Conservation (phyloP, 2,329 filamentous ascomycete genomes). For the Microdochium nivale region DNA sequence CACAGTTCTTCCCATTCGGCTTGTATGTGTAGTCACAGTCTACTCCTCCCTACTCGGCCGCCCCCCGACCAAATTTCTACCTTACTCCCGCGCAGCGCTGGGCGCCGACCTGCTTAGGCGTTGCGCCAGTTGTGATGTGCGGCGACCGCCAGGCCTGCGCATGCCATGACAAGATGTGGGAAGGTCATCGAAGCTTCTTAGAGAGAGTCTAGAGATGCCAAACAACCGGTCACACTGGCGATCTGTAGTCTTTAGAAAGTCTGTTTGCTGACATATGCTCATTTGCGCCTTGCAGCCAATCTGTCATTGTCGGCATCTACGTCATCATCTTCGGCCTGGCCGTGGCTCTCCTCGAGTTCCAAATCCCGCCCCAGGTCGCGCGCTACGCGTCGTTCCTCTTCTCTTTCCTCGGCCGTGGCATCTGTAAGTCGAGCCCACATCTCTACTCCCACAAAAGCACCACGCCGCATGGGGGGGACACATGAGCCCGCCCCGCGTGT, state of each 20-base stretch:
- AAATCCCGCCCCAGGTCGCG: conserved; percentile 86
- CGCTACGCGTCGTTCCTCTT: conserved; percentile 97
- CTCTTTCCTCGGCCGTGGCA: conserved; percentile 89
- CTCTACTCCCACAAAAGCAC: background rate
- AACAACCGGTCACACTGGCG: conserved; percentile 3
- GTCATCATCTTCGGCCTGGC: conserved; percentile 83
- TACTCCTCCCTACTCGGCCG: background rate
- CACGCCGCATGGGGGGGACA: background rate
- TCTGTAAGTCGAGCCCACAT: conserved; percentile 59
- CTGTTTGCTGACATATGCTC: too few species aligned
- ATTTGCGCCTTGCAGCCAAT: too few species aligned
- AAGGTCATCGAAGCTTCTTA: too few species aligned
- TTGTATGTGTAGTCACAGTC: conserved; percentile 48
- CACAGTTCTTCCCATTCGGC: conserved; percentile 54
- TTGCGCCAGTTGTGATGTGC: too few species aligned
- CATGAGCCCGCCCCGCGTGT: too few species aligned
- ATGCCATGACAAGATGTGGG: too few species aligned
- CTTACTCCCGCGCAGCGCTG: conserved; percentile 30
- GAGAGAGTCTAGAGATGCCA: too few species aligned
- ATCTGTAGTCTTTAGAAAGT: background rate
- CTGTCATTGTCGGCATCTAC: conserved; percentile 75
- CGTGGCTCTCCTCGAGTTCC: conserved; percentile 76
- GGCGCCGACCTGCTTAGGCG: background rate
- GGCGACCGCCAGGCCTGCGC: too few species aligned
- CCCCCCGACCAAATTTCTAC: conserved; percentile 15